Conservation (phyloP, 2,329 filamentous ascomycete genomes). For the Fusarium austroafricanum region DNA sequence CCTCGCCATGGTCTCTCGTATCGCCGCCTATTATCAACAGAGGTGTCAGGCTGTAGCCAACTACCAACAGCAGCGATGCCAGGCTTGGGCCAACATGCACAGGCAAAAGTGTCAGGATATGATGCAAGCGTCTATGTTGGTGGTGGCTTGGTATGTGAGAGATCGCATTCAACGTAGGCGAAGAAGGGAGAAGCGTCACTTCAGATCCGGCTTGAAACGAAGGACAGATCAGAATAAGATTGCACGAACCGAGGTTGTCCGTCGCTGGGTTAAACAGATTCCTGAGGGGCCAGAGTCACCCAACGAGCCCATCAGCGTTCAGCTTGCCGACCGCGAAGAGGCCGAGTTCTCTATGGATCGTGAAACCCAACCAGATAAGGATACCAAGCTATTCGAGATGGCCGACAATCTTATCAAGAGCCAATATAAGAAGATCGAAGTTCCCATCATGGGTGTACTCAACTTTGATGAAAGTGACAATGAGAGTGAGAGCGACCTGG, state of each 20-base stretch:
- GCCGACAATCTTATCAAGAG: slow-evolving; percentile 62
- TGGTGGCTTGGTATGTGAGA: slow-evolving; percentile 63
- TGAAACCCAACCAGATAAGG: slow-evolving; percentile 55
- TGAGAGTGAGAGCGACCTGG: slow-evolving; percentile 52
- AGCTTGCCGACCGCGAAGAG: slow-evolving; percentile 54
- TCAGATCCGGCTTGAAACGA: slow-evolving; percentile 54
- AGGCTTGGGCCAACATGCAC: slow-evolving; percentile 60
- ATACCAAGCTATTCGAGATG: slow-evolving; percentile 57
- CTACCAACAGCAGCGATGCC: slow-evolving; percentile 61
- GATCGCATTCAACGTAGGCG: slow-evolving; percentile 59
- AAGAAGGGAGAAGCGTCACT: slow-evolving; percentile 55
- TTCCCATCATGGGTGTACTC: slow-evolving; percentile 59
- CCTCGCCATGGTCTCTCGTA: slow-evolving; percentile 59
- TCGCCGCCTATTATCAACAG: slow-evolving; percentile 62
- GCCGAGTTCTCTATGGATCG: slow-evolving; percentile 56
- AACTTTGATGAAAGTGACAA: slow-evolving; percentile 59
- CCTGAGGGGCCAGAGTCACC: slow-evolving; percentile 52
- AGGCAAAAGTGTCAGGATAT: slow-evolving; percentile 61
- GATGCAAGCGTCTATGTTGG: slow-evolving; percentile 61
- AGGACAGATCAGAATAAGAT: slow-evolving; percentile 51
- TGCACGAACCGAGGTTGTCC: slow-evolving; percentile 55
- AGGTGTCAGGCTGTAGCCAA: slow-evolving; percentile 60
- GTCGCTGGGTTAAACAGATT: slow-evolving; percentile 58
- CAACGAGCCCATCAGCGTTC: slow-evolving; percentile 42
- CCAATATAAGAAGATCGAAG: slow-evolving; percentile 59